Evolutionary conservation across 192 early-diverging fungal genomes (phyloP).

Genomic region (Rhizophlyctis rosea): DNA sequence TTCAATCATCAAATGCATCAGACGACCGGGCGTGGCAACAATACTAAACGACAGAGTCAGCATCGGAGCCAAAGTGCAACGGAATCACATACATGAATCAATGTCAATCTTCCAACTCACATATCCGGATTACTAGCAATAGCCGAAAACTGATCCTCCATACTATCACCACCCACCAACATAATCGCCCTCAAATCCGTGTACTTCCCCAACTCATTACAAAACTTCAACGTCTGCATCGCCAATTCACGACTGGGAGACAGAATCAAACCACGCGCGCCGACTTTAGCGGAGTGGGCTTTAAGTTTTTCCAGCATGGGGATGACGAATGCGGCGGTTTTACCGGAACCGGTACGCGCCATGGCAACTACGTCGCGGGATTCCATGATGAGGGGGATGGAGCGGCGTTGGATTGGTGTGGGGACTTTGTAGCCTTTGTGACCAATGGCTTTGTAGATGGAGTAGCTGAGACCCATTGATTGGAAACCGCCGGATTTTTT

Average conservation of each 20-base stretch:
- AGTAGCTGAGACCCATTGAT: slow-evolving; percentile 88
- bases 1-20: slow-evolving; percentile 70
- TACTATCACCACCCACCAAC: slow-evolving; percentile 17
- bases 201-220: slow-evolving; percentile 5
- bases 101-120: slow-evolving; percentile 61
- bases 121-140: slow-evolving; percentile 93
- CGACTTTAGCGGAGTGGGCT: slow-evolving; percentile 82
- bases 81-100: slow-evolving; percentile 32
- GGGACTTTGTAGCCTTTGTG: slow-evolving; percentile 95
- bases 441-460: slow-evolving; percentile 81
- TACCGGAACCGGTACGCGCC: slow-evolving; percentile 97
- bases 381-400: slow-evolving; percentile 88
- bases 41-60: slow-evolving; percentile 55
- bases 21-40: slow-evolving; percentile 85
- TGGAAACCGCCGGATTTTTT: slow-evolving; percentile 98
- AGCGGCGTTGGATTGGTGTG: slow-evolving; percentile 96
- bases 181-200: slow-evolving; percentile 30
- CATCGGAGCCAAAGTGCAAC: slow-evolving; percentile 12
- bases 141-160: slow-evolving; percentile 96
- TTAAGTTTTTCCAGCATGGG: slow-evolving; percentile 89
- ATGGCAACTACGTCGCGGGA: slow-evolving; percentile 95
- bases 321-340: slow-evolving; percentile 88
- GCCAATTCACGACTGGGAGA: slow-evolving; percentile 90
- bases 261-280: slow-evolving; percentile 71
- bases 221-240: slow-evolving; percentile 65